Conservation (phyloP, 192 early-diverging fungal species). For the Coemansia asiatica region DNA sequence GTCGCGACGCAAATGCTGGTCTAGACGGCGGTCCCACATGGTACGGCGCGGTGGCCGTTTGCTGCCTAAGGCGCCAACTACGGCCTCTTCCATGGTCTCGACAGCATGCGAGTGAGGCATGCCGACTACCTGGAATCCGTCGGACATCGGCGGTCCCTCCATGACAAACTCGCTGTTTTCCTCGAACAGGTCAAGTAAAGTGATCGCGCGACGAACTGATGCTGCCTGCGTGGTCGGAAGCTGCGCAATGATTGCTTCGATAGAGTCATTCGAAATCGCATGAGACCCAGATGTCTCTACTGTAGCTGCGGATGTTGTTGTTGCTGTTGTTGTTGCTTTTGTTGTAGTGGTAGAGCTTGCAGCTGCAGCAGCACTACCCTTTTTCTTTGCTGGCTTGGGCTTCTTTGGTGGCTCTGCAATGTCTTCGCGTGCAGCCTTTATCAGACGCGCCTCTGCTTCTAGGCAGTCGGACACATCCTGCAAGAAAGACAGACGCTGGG, state of each 20-base stretch:
- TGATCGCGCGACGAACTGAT: conserved; percentile 45
- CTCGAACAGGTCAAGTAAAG: conserved; percentile 46
- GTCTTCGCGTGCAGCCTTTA: conserved; percentile 49
- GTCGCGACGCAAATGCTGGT: conserved; percentile 67
- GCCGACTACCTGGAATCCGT: conserved; percentile 53
- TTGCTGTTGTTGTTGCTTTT: conserved; percentile 2
- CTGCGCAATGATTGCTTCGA: conserved; percentile 40
- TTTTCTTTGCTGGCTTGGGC: conserved; percentile 34
- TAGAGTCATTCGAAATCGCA: conserved; percentile 37
- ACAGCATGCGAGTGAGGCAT: conserved; percentile 28
- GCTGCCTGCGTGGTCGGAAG: conserved; percentile 45
- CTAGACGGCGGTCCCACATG: conserved; percentile 50
- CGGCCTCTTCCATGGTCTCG: conserved; percentile 27
- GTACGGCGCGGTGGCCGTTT: conserved; percentile 21
- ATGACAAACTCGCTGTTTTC: conserved; percentile 49
- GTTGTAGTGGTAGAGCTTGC: not conserved
- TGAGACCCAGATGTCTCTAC: conserved; percentile 21
- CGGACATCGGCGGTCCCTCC: conserved; percentile 37
- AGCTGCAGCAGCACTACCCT: conserved; percentile 9
- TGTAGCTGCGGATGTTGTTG: not conserved
- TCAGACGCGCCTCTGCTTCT: conserved; percentile 74
- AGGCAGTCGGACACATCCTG: conserved; percentile 95
- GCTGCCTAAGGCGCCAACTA: not conserved
- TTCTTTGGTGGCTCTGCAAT: conserved; percentile 31
- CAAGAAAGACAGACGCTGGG: conserved; percentile 83